These are phyloP conservation scores for Barnettozyma wickerhamii DNA, from an alignment of 805 yeast genomes.

Conservation along the genomic window DNA sequence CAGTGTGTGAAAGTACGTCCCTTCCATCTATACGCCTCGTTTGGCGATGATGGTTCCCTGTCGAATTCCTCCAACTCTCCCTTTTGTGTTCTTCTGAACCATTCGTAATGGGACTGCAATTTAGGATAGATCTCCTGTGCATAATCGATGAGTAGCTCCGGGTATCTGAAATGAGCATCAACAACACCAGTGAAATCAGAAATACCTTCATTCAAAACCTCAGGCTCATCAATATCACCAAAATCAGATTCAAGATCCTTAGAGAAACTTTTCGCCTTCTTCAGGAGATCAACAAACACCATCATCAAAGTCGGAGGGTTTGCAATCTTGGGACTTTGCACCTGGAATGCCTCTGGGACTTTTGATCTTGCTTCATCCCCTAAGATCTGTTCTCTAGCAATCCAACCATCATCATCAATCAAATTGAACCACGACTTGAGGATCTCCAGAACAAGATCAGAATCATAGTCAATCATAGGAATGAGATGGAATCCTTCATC, in stretches of 20 bases:
- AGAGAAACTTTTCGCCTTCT: conserved; percentile 33
- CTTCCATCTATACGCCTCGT: conserved; percentile 86
- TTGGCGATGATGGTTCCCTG: conserved; percentile 43
- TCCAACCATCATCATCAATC: conserved; percentile 93
- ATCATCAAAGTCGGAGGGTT: conserved; percentile 94
- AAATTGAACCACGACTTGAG: conserved; percentile 82
- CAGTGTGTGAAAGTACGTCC: conserved; percentile 86
- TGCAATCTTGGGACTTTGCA: conserved; percentile 85
- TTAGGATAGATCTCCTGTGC: conserved; percentile 70
- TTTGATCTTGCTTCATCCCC: conserved; percentile 87
- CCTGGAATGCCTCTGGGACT: conserved; percentile 80
- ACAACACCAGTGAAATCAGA: conserved; percentile 34
- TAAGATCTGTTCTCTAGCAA: conserved; percentile 90
- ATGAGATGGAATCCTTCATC: conserved; percentile 95
- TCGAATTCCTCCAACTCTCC: conserved; percentile 75
- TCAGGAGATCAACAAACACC: conserved; percentile 55
- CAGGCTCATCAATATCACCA: conserved; percentile 31
- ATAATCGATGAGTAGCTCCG: conserved; percentile 54
- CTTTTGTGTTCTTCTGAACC: conserved; percentile 78
- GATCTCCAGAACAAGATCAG: conserved; percentile 76
- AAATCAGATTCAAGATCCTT: not conserved
- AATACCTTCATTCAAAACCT: conserved; percentile 24
- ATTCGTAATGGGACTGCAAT: conserved; percentile 69
- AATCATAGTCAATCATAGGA: conserved; percentile 77
- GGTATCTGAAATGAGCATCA: conserved; percentile 49